A percentile compares a stretch with the other conserved stretches of the same genome.
phyloP scores from a whole-genome alignment of 331 rosid species.

The Arachis monticola region DNA sequence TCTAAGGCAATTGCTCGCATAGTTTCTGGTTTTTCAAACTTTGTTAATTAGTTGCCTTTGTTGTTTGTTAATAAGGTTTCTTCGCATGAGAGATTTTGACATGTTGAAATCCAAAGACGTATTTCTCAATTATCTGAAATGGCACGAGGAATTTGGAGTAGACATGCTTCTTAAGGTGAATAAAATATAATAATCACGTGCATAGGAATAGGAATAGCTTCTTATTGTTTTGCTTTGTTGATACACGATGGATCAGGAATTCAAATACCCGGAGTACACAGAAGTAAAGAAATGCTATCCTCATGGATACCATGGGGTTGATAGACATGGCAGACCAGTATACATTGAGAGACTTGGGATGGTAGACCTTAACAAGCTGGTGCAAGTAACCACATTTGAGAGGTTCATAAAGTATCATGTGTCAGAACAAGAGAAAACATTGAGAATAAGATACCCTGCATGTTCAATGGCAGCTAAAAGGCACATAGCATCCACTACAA shows the following conservation, averaged over 20 bases:
- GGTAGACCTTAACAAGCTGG: slow-evolving; percentile 69
- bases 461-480: slow-evolving; percentile 81
- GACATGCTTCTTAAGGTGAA: slow-evolving; percentile 71
- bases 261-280: slow-evolving; percentile 65
- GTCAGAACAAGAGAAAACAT: slow-evolving; percentile 85
- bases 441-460: slow-evolving; percentile 70
- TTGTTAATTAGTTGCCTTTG: neutral
- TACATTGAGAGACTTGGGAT: slow-evolving; percentile 83
- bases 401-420: slow-evolving; percentile 76
- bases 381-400: slow-evolving; percentile 70
- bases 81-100: slow-evolving; percentile 90
- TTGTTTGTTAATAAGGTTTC: slow-evolving; percentile 57
- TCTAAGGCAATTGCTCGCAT: neutral
- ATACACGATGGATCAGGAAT: slow-evolving; percentile 64
- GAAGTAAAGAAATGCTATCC: slow-evolving; percentile 86
- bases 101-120: slow-evolving; percentile 61
- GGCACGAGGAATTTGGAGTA: slow-evolving; percentile 76
- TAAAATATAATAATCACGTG: neutral
- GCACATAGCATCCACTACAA: slow-evolving; percentile 89
- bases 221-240: slow-evolving; percentile 1
- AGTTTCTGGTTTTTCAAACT: slow-evolving; percentile 17
- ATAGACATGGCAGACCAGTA: slow-evolving; percentile 77
- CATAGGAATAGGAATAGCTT: neutral
- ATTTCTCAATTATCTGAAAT: slow-evolving; percentile 71
- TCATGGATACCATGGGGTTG: slow-evolving; percentile 91